These are phyloP conservation scores for Ziziphus jujuba DNA, from an alignment of 306 rosid species.

Conservation along the genomic window DNA sequence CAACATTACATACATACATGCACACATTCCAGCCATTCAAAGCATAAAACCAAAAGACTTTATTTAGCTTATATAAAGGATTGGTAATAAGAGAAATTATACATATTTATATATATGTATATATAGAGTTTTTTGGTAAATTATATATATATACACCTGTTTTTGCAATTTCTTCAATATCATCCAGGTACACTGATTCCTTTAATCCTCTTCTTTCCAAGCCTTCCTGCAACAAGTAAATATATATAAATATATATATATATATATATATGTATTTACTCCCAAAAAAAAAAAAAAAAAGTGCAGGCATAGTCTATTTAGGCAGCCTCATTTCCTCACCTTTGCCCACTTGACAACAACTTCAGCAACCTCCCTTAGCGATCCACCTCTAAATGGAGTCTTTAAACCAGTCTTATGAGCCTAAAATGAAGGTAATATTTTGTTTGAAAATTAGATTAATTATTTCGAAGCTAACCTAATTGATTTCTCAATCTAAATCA, in stretches of 20 bases:
- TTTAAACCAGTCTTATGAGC: conserved; percentile 49
- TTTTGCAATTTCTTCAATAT: not conserved
- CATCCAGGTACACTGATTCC: not conserved
- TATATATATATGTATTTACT: not conserved
- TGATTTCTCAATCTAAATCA: too few relatives aligned
- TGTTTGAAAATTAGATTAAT: conserved; percentile 21
- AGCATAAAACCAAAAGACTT: not conserved
- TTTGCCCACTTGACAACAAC: conserved; percentile 53
- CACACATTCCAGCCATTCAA: not conserved
- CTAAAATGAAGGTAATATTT: conserved; percentile 21
- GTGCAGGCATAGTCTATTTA: not conserved
- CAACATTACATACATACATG: not conserved
- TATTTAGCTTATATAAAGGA: too few relatives aligned
- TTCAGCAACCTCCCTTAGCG: conserved; percentile 58
- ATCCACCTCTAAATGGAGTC: conserved; percentile 60
- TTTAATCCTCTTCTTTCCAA: conserved; percentile 10
- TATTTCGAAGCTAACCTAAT: not conserved
- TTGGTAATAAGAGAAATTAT: too few relatives aligned
- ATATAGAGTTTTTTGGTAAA: too few relatives aligned
- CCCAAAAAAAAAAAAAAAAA: too few relatives aligned
- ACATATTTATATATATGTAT: too few relatives aligned
- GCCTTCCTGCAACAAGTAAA: not conserved
- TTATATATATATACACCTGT: conserved; percentile 11
- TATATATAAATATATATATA: too few relatives aligned
- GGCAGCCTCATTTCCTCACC: conserved; percentile 19